Percentiles rank a stretch among this genome's conserved stretches.
phyloP scores from a whole-genome alignment of 805 yeast genomes.

The Zygotorulaspora florentina region DNA sequence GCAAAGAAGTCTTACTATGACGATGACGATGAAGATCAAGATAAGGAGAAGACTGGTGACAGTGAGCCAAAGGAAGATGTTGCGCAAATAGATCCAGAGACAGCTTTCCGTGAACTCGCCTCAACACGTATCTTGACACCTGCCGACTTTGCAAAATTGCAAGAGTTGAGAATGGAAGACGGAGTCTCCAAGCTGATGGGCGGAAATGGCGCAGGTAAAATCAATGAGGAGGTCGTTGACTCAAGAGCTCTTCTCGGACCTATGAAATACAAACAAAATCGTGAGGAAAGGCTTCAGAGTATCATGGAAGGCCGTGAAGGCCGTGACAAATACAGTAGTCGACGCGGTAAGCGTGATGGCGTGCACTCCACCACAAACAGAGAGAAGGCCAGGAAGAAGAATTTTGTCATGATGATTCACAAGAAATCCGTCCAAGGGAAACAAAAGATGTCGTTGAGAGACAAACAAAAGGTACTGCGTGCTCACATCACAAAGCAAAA shows the following conservation, averaged over 20 bases:
- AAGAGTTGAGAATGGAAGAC: slow-evolving; percentile 79
- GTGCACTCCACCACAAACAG: slow-evolving; percentile 88
- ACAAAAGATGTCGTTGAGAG: slow-evolving; percentile 82
- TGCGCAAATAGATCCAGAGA: slow-evolving; percentile 35
- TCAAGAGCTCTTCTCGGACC: slow-evolving; percentile 73
- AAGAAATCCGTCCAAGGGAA: slow-evolving; percentile 93
- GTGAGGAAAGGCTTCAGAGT: slow-evolving; percentile 85
- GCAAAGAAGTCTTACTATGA: slow-evolving; percentile 48
- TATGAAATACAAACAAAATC: slow-evolving; percentile 67
- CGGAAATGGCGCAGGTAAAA: slow-evolving; percentile 29
- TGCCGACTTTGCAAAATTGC: slow-evolving; percentile 94
- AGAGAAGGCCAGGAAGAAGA: slow-evolving; percentile 97
- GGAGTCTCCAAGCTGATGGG: slow-evolving; percentile 82
- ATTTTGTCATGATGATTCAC: slow-evolving; percentile 97
- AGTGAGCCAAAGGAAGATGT: slow-evolving; percentile 22
- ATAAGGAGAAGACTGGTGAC: slow-evolving; percentile 35
- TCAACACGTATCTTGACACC: slow-evolving; percentile 86
- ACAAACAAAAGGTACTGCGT: slow-evolving; percentile 77
- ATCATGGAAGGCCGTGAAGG: slow-evolving; percentile 91
- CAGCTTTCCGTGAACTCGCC: slow-evolving; percentile 52
- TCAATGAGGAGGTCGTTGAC: slow-evolving; percentile 77
- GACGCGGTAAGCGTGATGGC: slow-evolving; percentile 71
- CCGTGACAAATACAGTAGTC: slow-evolving; percentile 84
- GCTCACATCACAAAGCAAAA: slow-evolving; percentile 90
- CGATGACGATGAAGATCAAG: slow-evolving; percentile 37